phyloP scores from a whole-genome alignment of 768 basidiomycete species.

The Rhodotorula toruloides region DNA sequence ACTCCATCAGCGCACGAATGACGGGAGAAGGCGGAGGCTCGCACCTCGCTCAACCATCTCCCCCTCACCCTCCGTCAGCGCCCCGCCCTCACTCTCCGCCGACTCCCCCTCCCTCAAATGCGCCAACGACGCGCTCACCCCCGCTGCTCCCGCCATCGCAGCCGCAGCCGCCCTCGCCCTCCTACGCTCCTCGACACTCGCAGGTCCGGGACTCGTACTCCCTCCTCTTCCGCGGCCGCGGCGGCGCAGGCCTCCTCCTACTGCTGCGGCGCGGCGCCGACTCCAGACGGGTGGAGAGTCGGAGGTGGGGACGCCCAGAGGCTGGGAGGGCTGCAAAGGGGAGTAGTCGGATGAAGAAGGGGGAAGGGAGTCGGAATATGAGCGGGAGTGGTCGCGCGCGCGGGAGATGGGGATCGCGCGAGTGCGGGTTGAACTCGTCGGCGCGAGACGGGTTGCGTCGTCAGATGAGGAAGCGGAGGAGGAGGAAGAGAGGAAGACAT shows the following conservation, averaged over 20 bases:
- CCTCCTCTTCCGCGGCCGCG: neutral
- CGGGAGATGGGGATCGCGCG: slow-evolving; percentile 19
- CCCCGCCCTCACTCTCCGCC: neutral
- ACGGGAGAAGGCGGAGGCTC: no score
- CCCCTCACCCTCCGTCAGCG: slow-evolving; percentile 1
- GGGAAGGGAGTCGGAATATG: neutral
- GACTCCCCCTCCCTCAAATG: no score
- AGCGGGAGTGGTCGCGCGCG: neutral
- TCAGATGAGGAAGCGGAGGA: slow-evolving; percentile 5
- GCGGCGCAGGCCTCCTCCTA: neutral
- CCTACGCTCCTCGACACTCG: slow-evolving; percentile 27
- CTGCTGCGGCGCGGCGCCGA: neutral
- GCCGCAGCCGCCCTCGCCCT: slow-evolving; percentile 7
- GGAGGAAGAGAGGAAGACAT: slow-evolving; percentile 11
- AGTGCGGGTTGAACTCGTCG: neutral
- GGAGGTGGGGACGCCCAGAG: slow-evolving; percentile 4
- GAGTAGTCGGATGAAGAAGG: slow-evolving; percentile 1
- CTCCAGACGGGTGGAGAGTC: slow-evolving; percentile 2
- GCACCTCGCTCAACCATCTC: slow-evolving; percentile 1
- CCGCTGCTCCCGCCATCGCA: neutral
- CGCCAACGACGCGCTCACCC: neutral
- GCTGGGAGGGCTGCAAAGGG: slow-evolving; percentile 14
- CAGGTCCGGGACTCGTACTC: slow-evolving; percentile 23
- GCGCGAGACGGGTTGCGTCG: slow-evolving; percentile 15
- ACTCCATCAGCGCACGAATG: neutral